phyloP scores from a whole-genome alignment of 2,329 filamentous ascomycete genomes.

The Alternaria sp. region DNA sequence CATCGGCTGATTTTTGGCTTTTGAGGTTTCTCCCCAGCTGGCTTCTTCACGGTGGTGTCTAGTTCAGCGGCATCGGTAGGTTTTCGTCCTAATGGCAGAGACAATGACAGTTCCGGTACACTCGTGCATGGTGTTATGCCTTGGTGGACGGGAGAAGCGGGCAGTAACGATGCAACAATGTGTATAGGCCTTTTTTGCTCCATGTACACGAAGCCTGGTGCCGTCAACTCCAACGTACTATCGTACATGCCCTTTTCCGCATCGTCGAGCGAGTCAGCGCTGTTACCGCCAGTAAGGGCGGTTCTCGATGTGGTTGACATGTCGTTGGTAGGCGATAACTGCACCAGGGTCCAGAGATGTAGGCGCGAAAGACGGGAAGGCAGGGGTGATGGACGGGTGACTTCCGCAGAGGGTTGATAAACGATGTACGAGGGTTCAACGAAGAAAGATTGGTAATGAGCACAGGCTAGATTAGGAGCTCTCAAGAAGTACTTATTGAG shows the following conservation, averaged over 20 bases:
- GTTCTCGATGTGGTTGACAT: conserved; percentile 34
- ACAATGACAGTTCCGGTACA: conserved; percentile 43
- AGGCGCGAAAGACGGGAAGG: background rate
- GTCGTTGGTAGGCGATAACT: conserved; percentile 15
- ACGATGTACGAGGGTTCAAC: conserved; percentile 6
- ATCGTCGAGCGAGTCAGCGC: conserved; percentile 39
- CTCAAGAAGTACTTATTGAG: conserved; percentile 25
- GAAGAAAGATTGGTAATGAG: conserved; percentile 21
- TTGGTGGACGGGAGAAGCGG: conserved; percentile 42
- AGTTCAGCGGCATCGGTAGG: conserved; percentile 28
- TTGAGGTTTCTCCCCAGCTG: conserved; percentile 11
- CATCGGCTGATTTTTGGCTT: conserved; percentile 39
- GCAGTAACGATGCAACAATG: conserved; percentile 24
- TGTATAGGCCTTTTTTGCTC: conserved; percentile 18
- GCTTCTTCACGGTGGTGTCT: conserved; percentile 28
- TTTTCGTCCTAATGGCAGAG: conserved; percentile 25
- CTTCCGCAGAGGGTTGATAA: background rate
- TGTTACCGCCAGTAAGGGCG: conserved; percentile 23
- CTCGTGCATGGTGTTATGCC: conserved; percentile 46
- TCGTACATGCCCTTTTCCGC: conserved; percentile 47
- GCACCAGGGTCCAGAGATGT: background rate
- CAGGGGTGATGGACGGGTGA: conserved; percentile 1
- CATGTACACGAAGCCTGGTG: conserved; percentile 42
- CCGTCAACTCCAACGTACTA: conserved; percentile 30
- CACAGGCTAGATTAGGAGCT: conserved; percentile 11